Base-by-base conservation (phyloP, 495 filamentous ascomycete genomes). In the Bombardia bombarda region DNA sequence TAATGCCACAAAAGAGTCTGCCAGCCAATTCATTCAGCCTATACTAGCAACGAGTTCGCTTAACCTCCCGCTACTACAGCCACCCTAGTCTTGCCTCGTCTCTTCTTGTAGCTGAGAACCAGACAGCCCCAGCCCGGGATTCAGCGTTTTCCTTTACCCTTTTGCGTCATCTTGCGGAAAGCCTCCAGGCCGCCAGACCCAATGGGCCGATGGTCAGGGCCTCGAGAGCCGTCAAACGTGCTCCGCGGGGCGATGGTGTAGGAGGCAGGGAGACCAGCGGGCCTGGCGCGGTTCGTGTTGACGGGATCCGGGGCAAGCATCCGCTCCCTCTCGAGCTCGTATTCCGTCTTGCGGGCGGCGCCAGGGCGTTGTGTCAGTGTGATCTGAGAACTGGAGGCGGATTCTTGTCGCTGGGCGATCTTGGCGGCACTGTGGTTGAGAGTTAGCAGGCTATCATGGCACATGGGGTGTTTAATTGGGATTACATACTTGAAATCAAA, bases 191-290 rank as follows among this genome's bases (percentile, higher is more conserved):
- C 85, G 46, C 76, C 77, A 31, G 80, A 74, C 22, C 86, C 87
- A 55, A 87, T 66, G 4, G 83, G 83, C 50, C 79, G 75, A 33
- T 61, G 55, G 31, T 68, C 59, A 9, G 61, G 55, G 30, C 52
- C 56, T 4, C 44, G 58, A n/a, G 41, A 38, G 1, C 62, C 57
- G 50, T 75, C 69, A 42, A 73, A 76, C 4, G 67, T 78, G 53
- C 73, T 77, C 43, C 58, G 74, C 13, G 89, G 89, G 25, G 85
- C 89, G 50, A 94, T 73, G 1, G 80, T 86, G 58, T 95, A 95
- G 47, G 78, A 89, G 28, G 81, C 77, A 24, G 82, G 77, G n/a
- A 78, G 70, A 31, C 75, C 76, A 19, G 84, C 77, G 38, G 82
- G 71, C 18, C 79, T 72, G 17, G 88, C 89, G 47, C 86, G 78